Evolutionary conservation across 352 stramenopile genomes (phyloP), one percentile per base, ranked within the genome.

Genomic region (Phytopythium aichiense): DNA sequence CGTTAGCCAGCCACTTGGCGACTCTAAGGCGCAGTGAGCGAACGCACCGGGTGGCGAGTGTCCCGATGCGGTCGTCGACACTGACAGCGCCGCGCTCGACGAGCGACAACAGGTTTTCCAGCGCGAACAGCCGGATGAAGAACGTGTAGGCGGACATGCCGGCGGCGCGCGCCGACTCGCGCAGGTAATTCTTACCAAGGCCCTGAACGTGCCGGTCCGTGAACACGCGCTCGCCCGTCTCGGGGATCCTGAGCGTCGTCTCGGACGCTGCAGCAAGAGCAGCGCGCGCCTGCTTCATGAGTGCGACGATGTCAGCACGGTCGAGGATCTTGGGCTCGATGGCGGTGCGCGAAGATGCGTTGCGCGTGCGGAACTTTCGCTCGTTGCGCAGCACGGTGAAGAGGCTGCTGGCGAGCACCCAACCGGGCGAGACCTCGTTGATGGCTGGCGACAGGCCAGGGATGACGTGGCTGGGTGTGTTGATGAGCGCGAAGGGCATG

Each of bases 321-420:
- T 58, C 31, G 56, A 97, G 87, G 61, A 96, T 78, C 1, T 64
- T 66, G 22, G 68, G 57, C 13, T 91, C 74, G 51, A 95, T 77
- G 4, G 61, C 45, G 2, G 81, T 92, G 46, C 87, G 79, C 68
- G 79, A 85, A 12, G 87, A 91, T 20, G 80, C 75, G 55, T 95
- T 90, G 51, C 86, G 78, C 28, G 81, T 91, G 45, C 76, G 73
- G 61, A 95, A 98, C 63, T 98, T 98, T 61, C 79, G 58, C 54
- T 94, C 85, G 56, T 97, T 97, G 22, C 91, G 79, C 6, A 97
- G 77, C 18, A 98, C 71, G 11, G 89, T 94, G 72, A 97, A 98
- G 31, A 97, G 79, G 46, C 89, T 98, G 43, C 86, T 75, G 13
- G 74, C 78, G 9, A 98, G 77, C 43, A 98, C 89, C 94, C 94